Evolutionary conservation across 768 basidiomycete species (phyloP), one percentile per base, ranked within the genome.

Genomic region (Termitomyces sp.): DNA sequence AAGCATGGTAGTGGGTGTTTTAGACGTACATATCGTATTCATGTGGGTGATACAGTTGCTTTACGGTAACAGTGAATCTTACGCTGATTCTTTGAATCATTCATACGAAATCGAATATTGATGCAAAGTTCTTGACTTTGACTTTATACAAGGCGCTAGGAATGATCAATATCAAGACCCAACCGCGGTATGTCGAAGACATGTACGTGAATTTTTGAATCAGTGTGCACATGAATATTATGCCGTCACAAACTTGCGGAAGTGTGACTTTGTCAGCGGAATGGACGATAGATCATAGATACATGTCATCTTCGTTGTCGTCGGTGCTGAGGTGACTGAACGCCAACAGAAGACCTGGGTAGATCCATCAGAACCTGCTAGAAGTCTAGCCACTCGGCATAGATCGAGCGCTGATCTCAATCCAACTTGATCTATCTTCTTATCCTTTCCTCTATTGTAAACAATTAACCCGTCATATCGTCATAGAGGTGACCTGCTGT

Each of bases 401-500:
- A 18, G 18, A 9, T 20, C 42, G 20, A 44, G 2, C 20, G 8
- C n/a, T 20, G 20, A 11, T 44, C 20, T 2, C 8, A 6, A 44
- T 11, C 42, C n/a, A 44, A 20, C n/a, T 20, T 16, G 18, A 18
- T 37, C n/a, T 4, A 27, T 27, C 27, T 27, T 27, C 27, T 41
- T 42, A 44, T 44, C 11, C 42, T 11, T 20, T 20, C 9, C 42
- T 44, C 11, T 22, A 41, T 41, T n/a, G 18, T 41, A 41, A 5
- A n/a, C 39, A 18, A 41, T 27, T 27, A 27, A 27, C 27, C 27
- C 4, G 27, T 51, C 33, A 51, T 5, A 51, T 2, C 16, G 22
- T 36, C 48, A 49, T 20, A 0, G 55, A 60, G 34, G 48, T 57
- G 44, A 60, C 47, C n/a, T 57, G 49, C 22, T 51, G 54, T n/a